Evolutionary conservation across 2,329 filamentous ascomycete species (phyloP).

Genomic region (Pezicula carpinea): DNA sequence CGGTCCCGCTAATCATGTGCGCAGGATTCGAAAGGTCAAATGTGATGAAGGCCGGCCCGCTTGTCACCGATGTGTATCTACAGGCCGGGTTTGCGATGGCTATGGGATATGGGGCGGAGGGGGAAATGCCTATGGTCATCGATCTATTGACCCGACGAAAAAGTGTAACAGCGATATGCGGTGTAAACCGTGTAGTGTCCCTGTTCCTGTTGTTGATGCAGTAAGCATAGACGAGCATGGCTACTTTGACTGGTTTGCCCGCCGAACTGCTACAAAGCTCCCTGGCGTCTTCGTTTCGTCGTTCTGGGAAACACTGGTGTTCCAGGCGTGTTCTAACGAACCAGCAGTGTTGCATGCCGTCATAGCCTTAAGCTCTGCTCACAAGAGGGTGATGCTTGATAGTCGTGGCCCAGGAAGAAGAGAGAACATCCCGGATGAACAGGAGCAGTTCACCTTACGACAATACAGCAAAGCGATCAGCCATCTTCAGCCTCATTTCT

Average conservation of each 20-base stretch:
- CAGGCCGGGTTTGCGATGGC: slow-evolving; percentile 33
- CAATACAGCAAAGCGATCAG: slow-evolving; percentile 48
- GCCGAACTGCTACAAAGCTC: slow-evolving; percentile 36
- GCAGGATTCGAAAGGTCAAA: slow-evolving; percentile 50
- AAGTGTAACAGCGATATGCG: too few relatives aligned
- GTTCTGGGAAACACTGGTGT: slow-evolving; percentile 32
- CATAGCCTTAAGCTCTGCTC: slow-evolving; percentile 33
- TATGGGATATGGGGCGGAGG: slow-evolving; percentile 32
- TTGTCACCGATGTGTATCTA: slow-evolving; percentile 43
- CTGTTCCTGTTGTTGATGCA: slow-evolving; percentile 34
- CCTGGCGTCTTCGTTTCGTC: slow-evolving; percentile 30
- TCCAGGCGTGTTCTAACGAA: slow-evolving; percentile 31
- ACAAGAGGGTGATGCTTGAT: slow-evolving; percentile 30
- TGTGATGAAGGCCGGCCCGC: slow-evolving; percentile 51
- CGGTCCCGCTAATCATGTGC: background rate
- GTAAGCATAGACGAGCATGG: slow-evolving; percentile 30
- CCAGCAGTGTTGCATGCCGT: slow-evolving; percentile 33
- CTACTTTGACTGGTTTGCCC: slow-evolving; percentile 43
- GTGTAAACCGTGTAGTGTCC: too few relatives aligned
- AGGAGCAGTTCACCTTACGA: slow-evolving; percentile 33
- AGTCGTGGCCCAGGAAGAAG: slow-evolving; percentile 19
- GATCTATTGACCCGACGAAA: slow-evolving; percentile 30
- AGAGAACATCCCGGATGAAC: slow-evolving; percentile 12
- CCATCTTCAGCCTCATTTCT: slow-evolving; percentile 33
- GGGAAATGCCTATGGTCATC: slow-evolving; percentile 9